phyloP scores from a whole-genome alignment of 2,329 filamentous ascomycete species.

The Dendryphion nanum region DNA sequence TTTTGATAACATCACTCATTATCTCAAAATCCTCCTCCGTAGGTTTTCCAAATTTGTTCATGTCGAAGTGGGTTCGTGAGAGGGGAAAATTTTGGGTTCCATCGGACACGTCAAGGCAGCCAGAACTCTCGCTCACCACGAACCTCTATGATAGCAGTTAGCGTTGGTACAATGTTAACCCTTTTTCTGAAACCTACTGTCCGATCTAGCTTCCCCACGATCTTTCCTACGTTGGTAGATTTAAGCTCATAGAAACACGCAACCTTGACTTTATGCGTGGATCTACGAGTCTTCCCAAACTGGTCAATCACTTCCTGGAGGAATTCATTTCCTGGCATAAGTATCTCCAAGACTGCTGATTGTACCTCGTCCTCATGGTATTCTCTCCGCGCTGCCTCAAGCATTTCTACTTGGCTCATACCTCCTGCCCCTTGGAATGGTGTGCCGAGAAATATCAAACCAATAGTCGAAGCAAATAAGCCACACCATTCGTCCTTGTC shows the following conservation, averaged over 20 bases:
- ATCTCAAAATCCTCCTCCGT: conserved; percentile 18
- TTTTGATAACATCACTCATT: neutral
- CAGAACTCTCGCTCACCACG: conserved; percentile 15
- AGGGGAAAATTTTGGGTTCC: conserved; percentile 13
- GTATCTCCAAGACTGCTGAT: conserved; percentile 14
- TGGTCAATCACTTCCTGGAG: conserved; percentile 21
- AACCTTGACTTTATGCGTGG: conserved; percentile 16
- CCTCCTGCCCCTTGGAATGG: conserved; percentile 24
- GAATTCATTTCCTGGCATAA: conserved; percentile 21
- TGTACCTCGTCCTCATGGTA: conserved; percentile 19
- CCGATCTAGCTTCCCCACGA: conserved; percentile 15
- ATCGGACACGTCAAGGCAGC: conserved; percentile 17
- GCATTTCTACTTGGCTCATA: conserved; percentile 23
- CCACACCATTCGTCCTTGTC: conserved; percentile 5
- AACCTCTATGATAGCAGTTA: conserved; percentile 10
- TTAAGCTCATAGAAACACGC: conserved; percentile 25
- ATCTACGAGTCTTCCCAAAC: conserved; percentile 14
- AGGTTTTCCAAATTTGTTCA: conserved; percentile 21
- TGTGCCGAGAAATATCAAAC: conserved; percentile 22
- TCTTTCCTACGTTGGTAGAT: conserved; percentile 22
- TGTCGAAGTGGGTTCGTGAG: conserved; percentile 19
- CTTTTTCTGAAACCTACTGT: conserved; percentile 5
- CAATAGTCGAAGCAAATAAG: conserved; percentile 19
- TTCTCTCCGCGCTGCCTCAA: conserved; percentile 19
- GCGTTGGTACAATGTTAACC: conserved; percentile 1